These are phyloP conservation scores for Plasmopara viticola DNA, from an alignment of 352 stramenopile genomes.

Conservation along the genomic window DNA sequence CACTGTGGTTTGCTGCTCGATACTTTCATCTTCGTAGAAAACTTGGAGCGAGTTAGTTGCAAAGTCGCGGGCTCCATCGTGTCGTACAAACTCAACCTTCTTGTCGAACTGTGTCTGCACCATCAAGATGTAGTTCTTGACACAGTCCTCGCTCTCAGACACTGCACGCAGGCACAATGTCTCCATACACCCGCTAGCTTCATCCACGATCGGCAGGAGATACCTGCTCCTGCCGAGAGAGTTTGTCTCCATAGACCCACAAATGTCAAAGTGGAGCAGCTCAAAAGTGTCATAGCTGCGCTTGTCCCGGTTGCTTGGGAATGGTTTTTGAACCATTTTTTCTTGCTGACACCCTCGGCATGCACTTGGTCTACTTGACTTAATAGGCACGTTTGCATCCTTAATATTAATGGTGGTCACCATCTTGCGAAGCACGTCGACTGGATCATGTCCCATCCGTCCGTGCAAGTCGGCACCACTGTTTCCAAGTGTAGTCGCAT, in stretches of 20 bases:
- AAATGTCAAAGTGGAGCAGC: constrained; percentile 2
- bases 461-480: neutral
- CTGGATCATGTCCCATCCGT: neutral
- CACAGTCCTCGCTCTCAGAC: too few species aligned
- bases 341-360: neutral
- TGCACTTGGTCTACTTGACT: neutral
- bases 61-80: neutral
- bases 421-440: neutral
- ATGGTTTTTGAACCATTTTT: constrained; percentile 3
- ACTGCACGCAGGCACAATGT: too few species aligned
- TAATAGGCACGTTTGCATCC: neutral
- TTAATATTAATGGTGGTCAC: neutral
- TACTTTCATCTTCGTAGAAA: neutral
- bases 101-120: neutral
- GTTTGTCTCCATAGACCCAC: neutral
- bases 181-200: neutral
- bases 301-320: constrained; percentile 3
- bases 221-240: too few species aligned
- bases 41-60: neutral
- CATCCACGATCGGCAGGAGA: neutral
- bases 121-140: too few species aligned
- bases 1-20: too few species aligned
- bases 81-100: constrained; percentile 1
- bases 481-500: neutral
- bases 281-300: neutral